phyloP scores from a whole-genome alignment of 2,329 filamentous ascomycete species.

The Claviceps sp. region DNA sequence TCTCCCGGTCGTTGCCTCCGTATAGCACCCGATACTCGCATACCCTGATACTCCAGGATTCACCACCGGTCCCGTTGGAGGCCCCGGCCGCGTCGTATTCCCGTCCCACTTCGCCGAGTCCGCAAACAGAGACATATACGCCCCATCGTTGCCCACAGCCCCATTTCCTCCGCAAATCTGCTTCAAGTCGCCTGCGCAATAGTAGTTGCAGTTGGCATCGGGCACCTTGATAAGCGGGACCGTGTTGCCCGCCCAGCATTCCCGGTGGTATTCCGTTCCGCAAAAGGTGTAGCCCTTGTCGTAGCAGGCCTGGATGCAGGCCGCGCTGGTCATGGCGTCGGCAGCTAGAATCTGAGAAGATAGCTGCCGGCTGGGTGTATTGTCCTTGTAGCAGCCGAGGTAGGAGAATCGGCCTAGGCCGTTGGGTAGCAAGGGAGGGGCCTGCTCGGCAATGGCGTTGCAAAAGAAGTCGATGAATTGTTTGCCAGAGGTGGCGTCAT shows the following conservation, averaged over 20 bases:
- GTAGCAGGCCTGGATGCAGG: constrained; percentile 32
- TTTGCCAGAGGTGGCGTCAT: constrained; percentile 38
- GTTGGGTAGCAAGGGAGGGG: constrained; percentile 29
- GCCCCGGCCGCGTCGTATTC: constrained; percentile 12
- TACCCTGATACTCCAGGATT: constrained; percentile 26
- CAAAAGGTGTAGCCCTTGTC: constrained; percentile 26
- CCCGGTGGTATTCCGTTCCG: constrained; percentile 33
- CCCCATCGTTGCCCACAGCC: constrained; percentile 16
- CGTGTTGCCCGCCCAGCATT: constrained; percentile 41
- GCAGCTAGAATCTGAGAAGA: constrained; percentile 26
- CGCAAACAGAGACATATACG: constrained; percentile 36
- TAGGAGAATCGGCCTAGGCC: constrained; percentile 38
- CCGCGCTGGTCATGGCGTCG: constrained; percentile 26
- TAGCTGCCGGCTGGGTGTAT: constrained; percentile 40
- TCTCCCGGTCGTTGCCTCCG: constrained; percentile 18
- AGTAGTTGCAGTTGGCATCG: constrained; percentile 35
- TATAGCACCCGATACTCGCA: constrained; percentile 24
- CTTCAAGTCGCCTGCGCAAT: constrained; percentile 34
- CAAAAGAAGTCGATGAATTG: constrained; percentile 38
- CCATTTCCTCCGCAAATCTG: constrained; percentile 42
- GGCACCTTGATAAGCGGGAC: constrained; percentile 30
- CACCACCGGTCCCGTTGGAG: constrained; percentile 14
- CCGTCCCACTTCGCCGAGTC: constrained; percentile 18
- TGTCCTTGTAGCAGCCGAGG: constrained; percentile 41
- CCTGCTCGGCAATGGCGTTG: constrained; percentile 37